Conservation (phyloP, 768 basidiomycete genomes). For the Russula brevipes region DNA sequence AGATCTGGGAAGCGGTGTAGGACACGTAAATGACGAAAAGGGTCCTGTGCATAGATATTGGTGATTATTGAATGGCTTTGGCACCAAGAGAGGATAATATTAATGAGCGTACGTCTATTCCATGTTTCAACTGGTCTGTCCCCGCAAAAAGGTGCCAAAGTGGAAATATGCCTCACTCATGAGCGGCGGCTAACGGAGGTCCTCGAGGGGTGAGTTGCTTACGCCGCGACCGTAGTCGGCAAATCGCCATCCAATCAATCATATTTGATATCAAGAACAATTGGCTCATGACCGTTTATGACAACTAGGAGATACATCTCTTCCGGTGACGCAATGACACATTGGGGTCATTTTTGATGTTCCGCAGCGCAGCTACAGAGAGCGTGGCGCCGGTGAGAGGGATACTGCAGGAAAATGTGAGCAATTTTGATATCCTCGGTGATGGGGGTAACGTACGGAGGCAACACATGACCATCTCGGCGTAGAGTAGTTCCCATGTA, state of each 20-base stretch:
- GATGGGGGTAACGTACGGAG: background rate
- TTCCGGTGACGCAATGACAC: background rate
- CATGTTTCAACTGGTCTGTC: no score
- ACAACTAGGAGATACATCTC: background rate
- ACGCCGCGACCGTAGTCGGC: no score
- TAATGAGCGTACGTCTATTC: no score
- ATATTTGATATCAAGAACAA: background rate
- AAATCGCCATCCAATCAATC: background rate
- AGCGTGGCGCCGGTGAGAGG: background rate
- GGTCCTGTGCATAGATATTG: no score
- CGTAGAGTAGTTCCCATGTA: background rate
- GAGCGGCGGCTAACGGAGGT: no score
- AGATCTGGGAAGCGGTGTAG: no score
- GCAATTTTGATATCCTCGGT: background rate
- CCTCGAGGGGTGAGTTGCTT: background rate
- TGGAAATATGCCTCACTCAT: no score
- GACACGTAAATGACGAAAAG: no score
- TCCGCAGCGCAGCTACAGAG: background rate
- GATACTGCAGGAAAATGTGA: background rate
- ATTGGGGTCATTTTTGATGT: background rate
- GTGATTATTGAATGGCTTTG: no score
- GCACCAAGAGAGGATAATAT: no score
- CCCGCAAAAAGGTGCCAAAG: no score
- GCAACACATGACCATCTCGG: background rate
- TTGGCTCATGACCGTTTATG: background rate